phyloP scores from a whole-genome alignment of 495 filamentous ascomycete species.

The Hypoxylon perforatum region DNA sequence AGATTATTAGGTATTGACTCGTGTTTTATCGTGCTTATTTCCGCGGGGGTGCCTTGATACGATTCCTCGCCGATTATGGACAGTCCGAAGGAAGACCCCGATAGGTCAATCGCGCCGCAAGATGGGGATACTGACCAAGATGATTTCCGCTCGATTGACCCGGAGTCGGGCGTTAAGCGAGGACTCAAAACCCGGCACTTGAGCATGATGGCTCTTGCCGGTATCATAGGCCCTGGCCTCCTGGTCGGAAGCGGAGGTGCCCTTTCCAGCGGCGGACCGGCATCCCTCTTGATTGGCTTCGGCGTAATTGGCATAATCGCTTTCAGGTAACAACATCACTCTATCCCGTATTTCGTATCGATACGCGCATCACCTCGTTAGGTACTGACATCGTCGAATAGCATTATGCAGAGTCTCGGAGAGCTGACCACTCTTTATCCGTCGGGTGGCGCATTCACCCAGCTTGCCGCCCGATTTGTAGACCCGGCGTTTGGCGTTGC shows the following conservation, averaged over 20 bases:
- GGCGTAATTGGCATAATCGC: constrained; percentile 73
- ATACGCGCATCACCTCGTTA: neutral
- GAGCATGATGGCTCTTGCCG: constrained; percentile 75
- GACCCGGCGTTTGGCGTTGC: constrained; percentile 84
- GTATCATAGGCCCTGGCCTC: constrained; percentile 66
- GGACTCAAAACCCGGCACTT: constrained; percentile 75
- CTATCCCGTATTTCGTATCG: constrained; percentile 17
- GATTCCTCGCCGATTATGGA: constrained; percentile 12
- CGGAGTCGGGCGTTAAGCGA: constrained; percentile 60
- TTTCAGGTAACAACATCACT: constrained; percentile 65
- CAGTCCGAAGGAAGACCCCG: constrained; percentile 29
- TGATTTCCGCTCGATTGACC: constrained; percentile 59
- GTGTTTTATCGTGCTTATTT: constrained; percentile 4
- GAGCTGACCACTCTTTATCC: constrained; percentile 78
- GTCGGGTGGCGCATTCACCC: constrained; percentile 67
- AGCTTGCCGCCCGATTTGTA: constrained; percentile 76
- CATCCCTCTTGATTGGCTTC: constrained; percentile 72
- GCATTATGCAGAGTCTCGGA: constrained; percentile 71
- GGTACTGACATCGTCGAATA: constrained; percentile 18
- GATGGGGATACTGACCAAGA: constrained; percentile 35
- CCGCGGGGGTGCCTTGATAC: neutral
- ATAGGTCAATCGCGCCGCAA: constrained; percentile 7
- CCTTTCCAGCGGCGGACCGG: constrained; percentile 69
- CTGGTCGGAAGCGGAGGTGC: constrained; percentile 71
- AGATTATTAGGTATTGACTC: neutral